Evolutionary conservation across 352 stramenopile species (phyloP).

Genomic region (Nothophytophthora sp.): DNA sequence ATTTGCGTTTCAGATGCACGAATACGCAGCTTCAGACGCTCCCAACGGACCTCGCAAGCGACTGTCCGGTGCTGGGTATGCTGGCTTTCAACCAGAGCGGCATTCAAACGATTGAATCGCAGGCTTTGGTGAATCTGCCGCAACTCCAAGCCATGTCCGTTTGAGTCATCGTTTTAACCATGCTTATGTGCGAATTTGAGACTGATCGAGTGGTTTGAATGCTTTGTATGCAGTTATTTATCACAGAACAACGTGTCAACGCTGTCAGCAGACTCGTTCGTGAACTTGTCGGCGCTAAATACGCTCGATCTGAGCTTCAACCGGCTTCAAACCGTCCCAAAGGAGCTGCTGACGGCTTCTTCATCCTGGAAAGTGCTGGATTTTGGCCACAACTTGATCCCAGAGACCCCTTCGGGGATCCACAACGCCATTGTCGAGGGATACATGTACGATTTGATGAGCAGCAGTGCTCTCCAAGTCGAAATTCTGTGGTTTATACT

Average conservation of each 20-base stretch:
- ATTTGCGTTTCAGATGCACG: constrained; percentile 23
- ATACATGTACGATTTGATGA: constrained; percentile 50
- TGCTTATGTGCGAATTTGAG: neutral
- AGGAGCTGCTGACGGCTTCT: constrained; percentile 36
- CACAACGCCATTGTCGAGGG: constrained; percentile 38
- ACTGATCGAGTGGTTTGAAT: neutral
- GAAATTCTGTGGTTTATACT: neutral
- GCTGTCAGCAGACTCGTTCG: constrained; percentile 42
- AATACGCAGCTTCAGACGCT: constrained; percentile 45
- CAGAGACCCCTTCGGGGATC: constrained; percentile 37
- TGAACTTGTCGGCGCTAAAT: constrained; percentile 46
- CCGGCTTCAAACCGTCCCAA: constrained; percentile 41
- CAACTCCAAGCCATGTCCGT: constrained; percentile 44
- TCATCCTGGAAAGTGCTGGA: constrained; percentile 60
- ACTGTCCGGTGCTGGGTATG: constrained; percentile 40
- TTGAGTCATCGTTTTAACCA: neutral
- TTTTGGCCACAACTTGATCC: constrained; percentile 51
- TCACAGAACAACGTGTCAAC: constrained; percentile 44
- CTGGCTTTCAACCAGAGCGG: constrained; percentile 45
- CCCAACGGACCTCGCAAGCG: constrained; percentile 25
- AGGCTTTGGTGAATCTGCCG: constrained; percentile 45
- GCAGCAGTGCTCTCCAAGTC: too few species aligned
- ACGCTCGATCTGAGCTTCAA: constrained; percentile 66
- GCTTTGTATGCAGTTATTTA: constrained; percentile 27
- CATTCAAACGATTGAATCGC: constrained; percentile 45